phyloP scores from a whole-genome alignment of 2,329 filamentous ascomycete genomes.

The Emericellopsis atlantica region DNA sequence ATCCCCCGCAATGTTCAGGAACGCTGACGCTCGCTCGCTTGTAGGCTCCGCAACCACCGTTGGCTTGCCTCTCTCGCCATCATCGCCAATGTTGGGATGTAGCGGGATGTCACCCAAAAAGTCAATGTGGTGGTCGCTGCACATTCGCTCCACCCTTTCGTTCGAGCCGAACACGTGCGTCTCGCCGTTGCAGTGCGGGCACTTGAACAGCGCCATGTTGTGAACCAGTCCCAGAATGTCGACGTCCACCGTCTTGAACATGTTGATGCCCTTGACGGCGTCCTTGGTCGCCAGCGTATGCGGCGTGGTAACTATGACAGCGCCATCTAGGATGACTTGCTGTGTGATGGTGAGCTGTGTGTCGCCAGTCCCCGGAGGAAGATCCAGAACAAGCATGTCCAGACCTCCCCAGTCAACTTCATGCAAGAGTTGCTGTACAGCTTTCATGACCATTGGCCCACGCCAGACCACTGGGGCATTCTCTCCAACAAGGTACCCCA shows the following conservation, averaged over 20 bases:
- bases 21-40: slow-evolving; percentile 59
- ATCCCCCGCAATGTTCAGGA: slow-evolving; percentile 54
- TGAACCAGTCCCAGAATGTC: slow-evolving; percentile 79
- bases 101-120: slow-evolving; percentile 83
- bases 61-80: slow-evolving; percentile 77
- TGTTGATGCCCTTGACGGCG: slow-evolving; percentile 79
- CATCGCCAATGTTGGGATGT: slow-evolving; percentile 73
- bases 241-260: slow-evolving; percentile 79
- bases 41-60: slow-evolving; percentile 80
- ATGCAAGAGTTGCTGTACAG: slow-evolving; percentile 86
- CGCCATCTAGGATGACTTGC: slow-evolving; percentile 78
- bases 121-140: slow-evolving; percentile 59
- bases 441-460: slow-evolving; percentile 95
- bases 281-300: slow-evolving; percentile 89
- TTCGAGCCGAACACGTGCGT: slow-evolving; percentile 63
- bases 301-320: slow-evolving; percentile 82
- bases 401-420: slow-evolving; percentile 89
- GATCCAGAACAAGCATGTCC: slow-evolving; percentile 78
- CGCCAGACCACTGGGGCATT: slow-evolving; percentile 85
- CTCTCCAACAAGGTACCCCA: slow-evolving; percentile 82
- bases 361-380: slow-evolving; percentile 91
- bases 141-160: slow-evolving; percentile 55
- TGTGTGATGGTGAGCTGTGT: slow-evolving; percentile 96
- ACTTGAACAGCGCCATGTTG: slow-evolving; percentile 81
- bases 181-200: slow-evolving; percentile 62